Conservation (phyloP, 1,284 basidiomycete genomes). For the Melanopsichium pennsylvanicum region DNA sequence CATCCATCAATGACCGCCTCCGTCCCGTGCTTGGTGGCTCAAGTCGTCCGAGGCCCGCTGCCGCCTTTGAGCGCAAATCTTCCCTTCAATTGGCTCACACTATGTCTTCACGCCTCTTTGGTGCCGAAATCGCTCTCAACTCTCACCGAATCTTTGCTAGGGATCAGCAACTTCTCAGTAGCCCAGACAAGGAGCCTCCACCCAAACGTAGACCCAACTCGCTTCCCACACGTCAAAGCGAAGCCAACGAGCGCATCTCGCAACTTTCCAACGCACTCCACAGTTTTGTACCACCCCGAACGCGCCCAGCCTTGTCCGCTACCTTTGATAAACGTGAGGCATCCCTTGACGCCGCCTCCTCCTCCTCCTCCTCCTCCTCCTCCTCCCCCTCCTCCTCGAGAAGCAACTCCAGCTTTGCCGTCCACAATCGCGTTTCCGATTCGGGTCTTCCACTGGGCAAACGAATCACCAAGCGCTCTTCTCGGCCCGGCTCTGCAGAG, state of each 20-base stretch:
- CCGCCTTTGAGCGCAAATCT: slow-evolving; percentile 26
- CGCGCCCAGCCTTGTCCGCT: slow-evolving; percentile 24
- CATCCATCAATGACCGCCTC: slow-evolving; percentile 13
- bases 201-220: slow-evolving; percentile 52
- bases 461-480: slow-evolving; percentile 21
- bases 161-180: slow-evolving; percentile 34
- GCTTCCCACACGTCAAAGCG: slow-evolving; percentile 39
- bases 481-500: slow-evolving; percentile 24
- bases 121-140: slow-evolving; percentile 56
- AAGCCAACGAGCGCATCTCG: slow-evolving; percentile 29
- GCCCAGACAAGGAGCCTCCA: slow-evolving; percentile 56
- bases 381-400: slow-evolving; percentile 21
- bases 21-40: slow-evolving; percentile 29
- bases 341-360: slow-evolving; percentile 17
- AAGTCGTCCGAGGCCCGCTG: slow-evolving; percentile 14
- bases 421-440: slow-evolving; percentile 22
- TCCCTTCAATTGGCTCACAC: slow-evolving; percentile 20
- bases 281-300: slow-evolving; percentile 14
- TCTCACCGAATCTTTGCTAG: slow-evolving; percentile 24
- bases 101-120: slow-evolving; percentile 51
- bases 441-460: slow-evolving; percentile 1
- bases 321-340: slow-evolving; percentile 17
- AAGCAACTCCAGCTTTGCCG: slow-evolving; percentile 19
- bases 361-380: too few relatives aligned
- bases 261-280: slow-evolving; percentile 31